Evolutionary conservation across 768 basidiomycete species (phyloP), one percentile per base, ranked within the genome.

Genomic region (Macrocybe gigantea): DNA sequence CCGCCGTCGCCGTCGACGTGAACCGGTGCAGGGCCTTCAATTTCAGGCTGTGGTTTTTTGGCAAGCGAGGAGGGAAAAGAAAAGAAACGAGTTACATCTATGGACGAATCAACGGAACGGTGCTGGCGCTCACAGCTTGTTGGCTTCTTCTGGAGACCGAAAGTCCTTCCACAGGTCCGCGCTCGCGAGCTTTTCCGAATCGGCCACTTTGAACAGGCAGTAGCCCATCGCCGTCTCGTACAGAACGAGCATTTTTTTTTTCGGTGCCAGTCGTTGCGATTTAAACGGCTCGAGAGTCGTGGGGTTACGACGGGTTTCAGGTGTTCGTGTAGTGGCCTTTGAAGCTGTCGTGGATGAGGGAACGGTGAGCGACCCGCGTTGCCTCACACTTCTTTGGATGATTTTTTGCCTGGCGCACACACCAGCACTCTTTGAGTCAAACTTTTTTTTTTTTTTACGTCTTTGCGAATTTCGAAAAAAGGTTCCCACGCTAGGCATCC

Each of bases 161-260:
- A 98, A 97, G 66, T 94, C 88, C 70, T 87, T 83, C 80, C 85
- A 89, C 42, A 97, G 68, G 68, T 96, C 85, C 48, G 85, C 84
- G 55, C 81, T 85, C 61, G 85, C 80, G 45, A 95, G 72, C 73
- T 94, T 96, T 47, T 87, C 88, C 36, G 89, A 74, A 70, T 93
- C 86, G 45, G 85, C 85, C 54, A 95, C 78, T 69, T 96, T 96
- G 84, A 99, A 97, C 46, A 99, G 86, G 74, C 91, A 93, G 76
- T 93, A 97, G 68, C 95, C 93, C 68, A 95, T 81, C 36, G 93
- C 81, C 1, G 93, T 93, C 74, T 98, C 96, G 73, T 93, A 93
- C 54, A 99, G 77, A 39, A 98, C 94, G 68, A 97, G 80, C 93
- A 98, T 98, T 68, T 68, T 69, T 22, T 22, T 22, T 22, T 22